Percentiles rank a stretch among this genome's conserved stretches.
These are phyloP conservation scores for Wickerhamomyces mucosus DNA, from an alignment of 805 yeast species.

Conservation along the genomic window DNA sequence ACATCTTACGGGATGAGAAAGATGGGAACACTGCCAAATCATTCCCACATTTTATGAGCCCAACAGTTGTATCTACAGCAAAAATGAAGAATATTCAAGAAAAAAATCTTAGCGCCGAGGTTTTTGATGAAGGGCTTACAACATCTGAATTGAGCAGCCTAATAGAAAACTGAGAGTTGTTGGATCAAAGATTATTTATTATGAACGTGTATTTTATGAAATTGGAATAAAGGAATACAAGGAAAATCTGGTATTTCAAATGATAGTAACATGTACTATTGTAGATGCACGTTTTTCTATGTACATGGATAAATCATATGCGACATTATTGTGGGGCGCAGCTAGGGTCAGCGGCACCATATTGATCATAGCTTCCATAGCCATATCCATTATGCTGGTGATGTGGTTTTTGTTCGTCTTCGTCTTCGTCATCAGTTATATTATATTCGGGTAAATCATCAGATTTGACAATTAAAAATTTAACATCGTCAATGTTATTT, in stretches of 20 bases:
- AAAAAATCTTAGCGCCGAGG: constrained; percentile 5
- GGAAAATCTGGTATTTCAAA: no score
- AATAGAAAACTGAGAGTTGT: no score
- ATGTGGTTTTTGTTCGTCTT: constrained; percentile 4
- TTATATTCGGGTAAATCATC: constrained; percentile 6
- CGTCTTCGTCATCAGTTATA: constrained; percentile 7
- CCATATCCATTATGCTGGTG: constrained; percentile 1
- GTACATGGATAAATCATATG: background rate
- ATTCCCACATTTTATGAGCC: constrained; percentile 17
- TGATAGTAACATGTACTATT: no score
- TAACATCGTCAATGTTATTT: constrained; percentile 14
- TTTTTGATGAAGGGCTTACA: constrained; percentile 14
- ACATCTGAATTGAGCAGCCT: constrained; percentile 14
- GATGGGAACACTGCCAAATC: constrained; percentile 9
- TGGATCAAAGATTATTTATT: no score
- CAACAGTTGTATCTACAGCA: constrained; percentile 19
- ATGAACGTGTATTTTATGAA: no score
- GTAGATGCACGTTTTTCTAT: no score
- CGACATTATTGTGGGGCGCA: constrained; percentile 35
- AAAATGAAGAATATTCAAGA: no score
- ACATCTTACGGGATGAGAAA: no score
- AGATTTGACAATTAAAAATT: constrained; percentile 6
- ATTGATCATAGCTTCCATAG: constrained; percentile 5
- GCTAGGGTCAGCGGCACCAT: constrained; percentile 21
- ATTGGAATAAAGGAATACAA: no score